Evolutionary conservation across 768 basidiomycete genomes (phyloP), one percentile per base, ranked within the genome.

Genomic region (Boletus huronensis): DNA sequence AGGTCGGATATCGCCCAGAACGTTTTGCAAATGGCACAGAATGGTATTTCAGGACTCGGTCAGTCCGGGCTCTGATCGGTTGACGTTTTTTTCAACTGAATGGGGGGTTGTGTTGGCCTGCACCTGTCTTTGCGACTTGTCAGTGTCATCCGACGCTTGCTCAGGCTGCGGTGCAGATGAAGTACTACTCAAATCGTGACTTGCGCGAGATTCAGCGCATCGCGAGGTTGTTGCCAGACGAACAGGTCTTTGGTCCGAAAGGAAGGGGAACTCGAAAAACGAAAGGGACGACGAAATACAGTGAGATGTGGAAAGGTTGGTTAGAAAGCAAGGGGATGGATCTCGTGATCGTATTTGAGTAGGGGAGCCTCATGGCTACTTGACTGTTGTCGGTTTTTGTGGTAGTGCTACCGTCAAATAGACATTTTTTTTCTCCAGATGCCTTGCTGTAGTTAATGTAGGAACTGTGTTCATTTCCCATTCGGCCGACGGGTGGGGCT

Each of bases 21-120:
- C 62, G 10, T 74, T 75, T 55, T 77, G 73, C 53, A 79, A 79
- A 58, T 79, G 77, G 79, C 76, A 79, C 50, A 64, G 72, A 11
- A 75, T 79, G 73, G 75, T 77, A 23, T 77, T 74, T 48, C 71
- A 60, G 19, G 67, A 71, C 17, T 57, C 73, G 60, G 79, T 79
- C 52, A 62, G 76, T 60, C n/a, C 13, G n/a, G n/a, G 1, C 9
- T 45, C 23, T 28, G 43, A 31, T 54, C n/a, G 14, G 35, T n/a
- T 5, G 28, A n/a, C 8, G 5, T 23, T 25, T 38, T 10, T 34
- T 8, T 8, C n/a, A 10, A 19, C n/a, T 46, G 26, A 48, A 23
- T 7, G 32, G 14, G 11, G 6, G 16, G 2, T 16, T 43, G 26
- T 21, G 14, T 48, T 49, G 32, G 31, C 23, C 6, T 17, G 21